Evolutionary conservation across 2,329 filamentous ascomycete species (phyloP).

Genomic region (Bipolaris cookei): DNA sequence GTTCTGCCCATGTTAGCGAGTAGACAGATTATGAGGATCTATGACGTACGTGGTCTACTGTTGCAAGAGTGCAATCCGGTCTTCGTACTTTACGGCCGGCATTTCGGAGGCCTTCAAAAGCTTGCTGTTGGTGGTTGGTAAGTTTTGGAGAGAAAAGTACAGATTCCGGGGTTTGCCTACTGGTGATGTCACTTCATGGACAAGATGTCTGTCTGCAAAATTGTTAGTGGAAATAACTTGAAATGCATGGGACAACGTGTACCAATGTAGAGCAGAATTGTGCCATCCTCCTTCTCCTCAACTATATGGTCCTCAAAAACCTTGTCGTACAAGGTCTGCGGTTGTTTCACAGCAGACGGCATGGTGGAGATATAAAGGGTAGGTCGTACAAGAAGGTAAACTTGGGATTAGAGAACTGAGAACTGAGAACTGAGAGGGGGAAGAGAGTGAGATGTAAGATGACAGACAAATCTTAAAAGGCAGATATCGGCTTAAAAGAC

Average conservation of each 20-base stretch:
- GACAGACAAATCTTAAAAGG: conserved; percentile 13
- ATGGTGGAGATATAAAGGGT: conserved; percentile 59
- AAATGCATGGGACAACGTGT: conserved; percentile 43
- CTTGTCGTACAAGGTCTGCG: conserved; percentile 95
- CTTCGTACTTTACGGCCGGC: conserved; percentile 85
- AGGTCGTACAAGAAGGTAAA: conserved; percentile 28
- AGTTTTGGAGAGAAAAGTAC: conserved; percentile 10
- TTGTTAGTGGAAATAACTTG: conserved; percentile 29
- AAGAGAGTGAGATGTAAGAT: conserved; percentile 5
- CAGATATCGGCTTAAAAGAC: conserved; percentile 31
- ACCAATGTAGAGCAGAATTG: conserved; percentile 92
- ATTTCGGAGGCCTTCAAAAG: conserved; percentile 93
- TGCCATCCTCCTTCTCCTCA: conserved; percentile 93
- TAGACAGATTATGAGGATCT: neutral
- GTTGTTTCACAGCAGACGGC: conserved; percentile 74
- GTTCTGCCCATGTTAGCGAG: conserved; percentile 65
- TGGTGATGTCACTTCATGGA: conserved; percentile 98
- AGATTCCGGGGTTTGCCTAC: conserved; percentile 55
- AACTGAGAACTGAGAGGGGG: neutral
- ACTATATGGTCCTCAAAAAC: conserved; percentile 94
- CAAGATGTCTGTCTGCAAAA: conserved; percentile 81
- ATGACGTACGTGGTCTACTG: conserved; percentile 87
- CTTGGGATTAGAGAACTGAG: neutral
- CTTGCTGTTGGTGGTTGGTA: conserved; percentile 69
- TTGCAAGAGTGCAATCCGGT: conserved; percentile 95